Base-by-base conservation (phyloP, 2,329 filamentous ascomycete genomes). In the Verticillium albo-atrum region DNA sequence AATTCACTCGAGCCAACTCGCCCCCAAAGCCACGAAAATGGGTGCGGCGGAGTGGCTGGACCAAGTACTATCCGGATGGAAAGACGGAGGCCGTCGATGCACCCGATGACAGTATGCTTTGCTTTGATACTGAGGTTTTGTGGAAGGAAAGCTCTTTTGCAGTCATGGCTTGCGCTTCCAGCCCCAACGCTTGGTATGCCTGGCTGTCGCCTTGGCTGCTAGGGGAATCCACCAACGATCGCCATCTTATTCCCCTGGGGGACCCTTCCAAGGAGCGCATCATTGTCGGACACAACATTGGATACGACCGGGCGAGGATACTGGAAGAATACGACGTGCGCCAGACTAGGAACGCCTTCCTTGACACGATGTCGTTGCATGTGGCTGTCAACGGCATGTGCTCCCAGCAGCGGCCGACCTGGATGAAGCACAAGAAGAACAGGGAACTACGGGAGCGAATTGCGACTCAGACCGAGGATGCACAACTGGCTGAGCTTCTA, bases 341-440 rank as follows among this genome's bases (percentile, higher is more conserved):
- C 58, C 94, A 97, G 72, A 89, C 91, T 1, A 85, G 87, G 42
- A 98, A 92, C 66, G 89, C 86, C 51, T 99, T 97, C 71, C 76
- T 99, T 56, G 95, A 99, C 72, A 99, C 95, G 30, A 99, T 99
- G 95, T 98, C 94, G 2, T 79, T 99, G 23, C 95, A 99, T 71
- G 94, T 97, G 7, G 96, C 96, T 2, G 94, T 97, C 26, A 99
- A 99, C 71, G 95, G 95, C 63, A 99, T 99, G 95, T 99, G 95
- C 74, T 98, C 95, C 25, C 89, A 90, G 65, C 95, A 99, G 73
- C 85, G 95, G 55, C 95, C 96, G 9, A 97, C 91, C 0, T 99
- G 95, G 95, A 92, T 97, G 88, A 96, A 91, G 72, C 91, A 97
- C 73, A 90, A 92, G 71, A 99, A 99, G 77, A 92, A 89, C 64